Evolutionary conservation across 352 stramenopile species (phyloP).

Genomic region (Thalassiosira hispida): DNA sequence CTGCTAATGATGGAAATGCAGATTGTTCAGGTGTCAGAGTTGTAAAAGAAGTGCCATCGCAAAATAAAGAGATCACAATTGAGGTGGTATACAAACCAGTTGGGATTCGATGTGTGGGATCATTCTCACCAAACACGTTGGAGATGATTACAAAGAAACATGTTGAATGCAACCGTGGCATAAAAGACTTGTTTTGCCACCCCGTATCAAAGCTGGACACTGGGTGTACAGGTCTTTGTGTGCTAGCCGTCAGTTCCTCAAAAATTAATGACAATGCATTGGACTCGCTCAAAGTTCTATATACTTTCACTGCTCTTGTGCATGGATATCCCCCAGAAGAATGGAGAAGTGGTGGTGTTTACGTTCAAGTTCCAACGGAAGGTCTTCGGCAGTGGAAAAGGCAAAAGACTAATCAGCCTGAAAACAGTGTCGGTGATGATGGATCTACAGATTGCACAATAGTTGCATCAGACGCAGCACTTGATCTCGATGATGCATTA

Average conservation of each 20-base stretch:
- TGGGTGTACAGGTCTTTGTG: slow-evolving; percentile 58
- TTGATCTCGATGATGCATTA: slow-evolving; percentile 36
- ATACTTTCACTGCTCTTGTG: slow-evolving; percentile 52
- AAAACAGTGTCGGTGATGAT: slow-evolving; percentile 15
- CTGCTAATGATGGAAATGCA: not conserved
- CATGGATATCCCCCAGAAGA: slow-evolving; percentile 43
- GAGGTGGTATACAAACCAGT: slow-evolving; percentile 57
- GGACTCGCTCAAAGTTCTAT: slow-evolving; percentile 23
- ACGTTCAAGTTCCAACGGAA: slow-evolving; percentile 20
- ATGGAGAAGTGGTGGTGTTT: slow-evolving; percentile 45
- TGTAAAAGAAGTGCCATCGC: slow-evolving; percentile 21
- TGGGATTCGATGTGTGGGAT: slow-evolving; percentile 41
- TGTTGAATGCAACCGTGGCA: slow-evolving; percentile 23
- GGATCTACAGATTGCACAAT: slow-evolving; percentile 16
- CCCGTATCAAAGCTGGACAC: slow-evolving; percentile 64
- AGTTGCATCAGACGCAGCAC: slow-evolving; percentile 8
- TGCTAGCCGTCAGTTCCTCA: slow-evolving; percentile 15
- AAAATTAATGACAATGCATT: slow-evolving; percentile 7
- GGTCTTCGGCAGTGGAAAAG: slow-evolving; percentile 41
- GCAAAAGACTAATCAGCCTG: slow-evolving; percentile 19
- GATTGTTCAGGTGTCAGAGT: slow-evolving; percentile 27
- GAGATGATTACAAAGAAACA: slow-evolving; percentile 49
- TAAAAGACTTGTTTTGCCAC: slow-evolving; percentile 27
- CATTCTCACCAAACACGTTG: slow-evolving; percentile 38
- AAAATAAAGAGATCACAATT: slow-evolving; percentile 10